Conservation (phyloP, 2,329 filamentous ascomycete genomes). For the Ophiostoma australiae region DNA sequence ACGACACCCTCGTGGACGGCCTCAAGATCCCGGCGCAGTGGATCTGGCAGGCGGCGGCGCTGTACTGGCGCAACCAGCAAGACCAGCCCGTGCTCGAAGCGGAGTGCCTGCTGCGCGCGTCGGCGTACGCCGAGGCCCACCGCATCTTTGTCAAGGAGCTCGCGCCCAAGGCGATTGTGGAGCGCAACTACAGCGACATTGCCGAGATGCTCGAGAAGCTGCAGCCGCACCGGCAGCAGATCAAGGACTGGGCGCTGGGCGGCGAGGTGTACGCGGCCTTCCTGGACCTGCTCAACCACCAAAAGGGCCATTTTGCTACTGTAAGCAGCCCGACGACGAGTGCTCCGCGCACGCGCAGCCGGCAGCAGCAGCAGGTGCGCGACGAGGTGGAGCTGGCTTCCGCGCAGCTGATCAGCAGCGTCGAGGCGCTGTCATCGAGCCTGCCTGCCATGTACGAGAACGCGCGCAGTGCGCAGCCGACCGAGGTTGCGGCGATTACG, state of each 20-base stretch:
- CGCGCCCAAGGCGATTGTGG: constrained; percentile 75
- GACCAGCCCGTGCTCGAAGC: constrained; percentile 68
- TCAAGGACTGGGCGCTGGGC: constrained; percentile 71
- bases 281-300: constrained; percentile 45
- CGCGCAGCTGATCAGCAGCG: constrained; percentile 38
- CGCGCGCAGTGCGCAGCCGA: constrained; percentile 36
- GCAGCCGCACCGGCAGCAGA: constrained; percentile 52
- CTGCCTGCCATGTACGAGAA: constrained; percentile 51
- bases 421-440: constrained; percentile 54
- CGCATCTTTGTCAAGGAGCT: constrained; percentile 74
- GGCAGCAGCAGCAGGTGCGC: constrained; percentile 26
- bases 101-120: constrained; percentile 71
- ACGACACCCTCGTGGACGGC: constrained; percentile 50
- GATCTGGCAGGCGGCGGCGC: constrained; percentile 83
- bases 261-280: constrained; percentile 72
- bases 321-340: background rate
- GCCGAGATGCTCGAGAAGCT: constrained; percentile 64
- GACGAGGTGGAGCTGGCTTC: constrained; percentile 26
- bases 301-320: constrained; percentile 36
- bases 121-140: constrained; percentile 75
- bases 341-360: constrained; percentile 25
- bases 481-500: constrained; percentile 67
- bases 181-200: constrained; percentile 64
- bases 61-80: constrained; percentile 69
- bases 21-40: constrained; percentile 69